These are phyloP conservation scores for Boletus edulis DNA, from an alignment of 768 basidiomycete species.

Conservation along the genomic window DNA sequence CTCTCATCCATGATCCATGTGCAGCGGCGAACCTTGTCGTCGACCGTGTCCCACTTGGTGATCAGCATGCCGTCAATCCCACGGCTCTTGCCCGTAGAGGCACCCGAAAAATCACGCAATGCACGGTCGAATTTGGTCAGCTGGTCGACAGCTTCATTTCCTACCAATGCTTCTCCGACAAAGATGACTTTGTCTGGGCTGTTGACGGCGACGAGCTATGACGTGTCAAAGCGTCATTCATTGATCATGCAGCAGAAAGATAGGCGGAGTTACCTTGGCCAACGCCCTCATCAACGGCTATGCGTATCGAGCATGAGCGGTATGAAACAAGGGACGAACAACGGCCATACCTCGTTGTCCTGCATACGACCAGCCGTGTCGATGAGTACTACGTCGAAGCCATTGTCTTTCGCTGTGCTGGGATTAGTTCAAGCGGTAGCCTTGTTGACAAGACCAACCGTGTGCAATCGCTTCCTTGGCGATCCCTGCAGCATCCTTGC, in stretches of 20 bases:
- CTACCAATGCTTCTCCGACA: conserved; percentile 96
- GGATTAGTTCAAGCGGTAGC: conserved; percentile 1
- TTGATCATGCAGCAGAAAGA: neutral
- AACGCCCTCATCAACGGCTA: conserved; percentile 96
- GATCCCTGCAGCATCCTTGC: conserved; percentile 98
- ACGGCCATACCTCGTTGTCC: conserved; percentile 81
- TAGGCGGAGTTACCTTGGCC: conserved; percentile 65
- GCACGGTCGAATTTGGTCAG: conserved; percentile 95
- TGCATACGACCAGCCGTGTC: conserved; percentile 99
- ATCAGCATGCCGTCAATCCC: conserved; percentile 98
- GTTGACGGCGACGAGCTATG: conserved; percentile 86
- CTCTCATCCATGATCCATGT: neutral
- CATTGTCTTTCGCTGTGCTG: conserved; percentile 72
- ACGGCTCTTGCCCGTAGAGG: conserved; percentile 64
- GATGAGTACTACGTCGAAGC: conserved; percentile 95
- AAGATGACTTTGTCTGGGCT: conserved; percentile 97
- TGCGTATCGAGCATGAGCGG: conserved; percentile 4
- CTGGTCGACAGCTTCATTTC: conserved; percentile 99
- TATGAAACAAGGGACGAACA: neutral
- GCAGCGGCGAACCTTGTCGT: conserved; percentile 72
- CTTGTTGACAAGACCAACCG: conserved; percentile 48
- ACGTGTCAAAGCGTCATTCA: neutral
- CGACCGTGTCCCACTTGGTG: conserved; percentile 99
- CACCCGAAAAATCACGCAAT: conserved; percentile 85
- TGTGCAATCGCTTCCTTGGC: conserved; percentile 92